Evolutionary conservation across 345 rosid species (phyloP).

Genomic region (Citropsis articulata): DNA sequence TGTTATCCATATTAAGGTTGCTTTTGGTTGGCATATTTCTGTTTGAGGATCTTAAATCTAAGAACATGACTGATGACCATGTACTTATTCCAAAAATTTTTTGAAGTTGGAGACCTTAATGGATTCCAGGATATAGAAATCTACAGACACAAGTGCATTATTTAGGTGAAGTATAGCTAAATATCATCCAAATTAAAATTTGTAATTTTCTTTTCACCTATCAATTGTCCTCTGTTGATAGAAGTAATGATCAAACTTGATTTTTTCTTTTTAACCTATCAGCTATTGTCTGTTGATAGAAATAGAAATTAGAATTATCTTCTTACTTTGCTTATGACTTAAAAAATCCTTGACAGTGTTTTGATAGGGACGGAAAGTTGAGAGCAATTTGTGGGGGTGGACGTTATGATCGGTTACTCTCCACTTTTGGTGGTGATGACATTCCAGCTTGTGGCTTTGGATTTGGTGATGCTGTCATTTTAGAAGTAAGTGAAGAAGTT

Average conservation of each 20-base stretch:
- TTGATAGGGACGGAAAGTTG: constrained; percentile 77
- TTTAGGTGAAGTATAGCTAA: not conserved
- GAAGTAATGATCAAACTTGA: not conserved
- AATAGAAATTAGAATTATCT: not conserved
- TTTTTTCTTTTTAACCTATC: not conserved
- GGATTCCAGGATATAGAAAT: not conserved
- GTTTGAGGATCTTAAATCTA: not conserved
- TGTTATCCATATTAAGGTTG: not conserved
- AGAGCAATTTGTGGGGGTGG: constrained; percentile 98
- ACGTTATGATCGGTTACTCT: constrained; percentile 74
- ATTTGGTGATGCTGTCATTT: constrained; percentile 91
- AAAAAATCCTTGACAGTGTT: constrained; percentile 47
- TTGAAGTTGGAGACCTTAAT: not conserved
- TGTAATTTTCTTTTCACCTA: not conserved
- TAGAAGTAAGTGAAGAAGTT: constrained; percentile 61
- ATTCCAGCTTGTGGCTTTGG: constrained; percentile 98
- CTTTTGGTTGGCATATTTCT: not conserved
- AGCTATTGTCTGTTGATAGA: not conserved
- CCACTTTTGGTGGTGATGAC: constrained; percentile 93
- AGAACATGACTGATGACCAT: not conserved
- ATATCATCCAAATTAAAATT: not conserved
- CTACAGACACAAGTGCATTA: not conserved
- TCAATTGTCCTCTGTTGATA: not conserved
- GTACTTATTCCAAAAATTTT: not conserved
- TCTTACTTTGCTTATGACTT: constrained; percentile 2